A percentile compares a stretch with the other conserved stretches of the same genome.
These are phyloP conservation scores for Tetratostichococcus sp. DNA, from an alignment of 139 green algal species.

Conservation along the genomic window DNA sequence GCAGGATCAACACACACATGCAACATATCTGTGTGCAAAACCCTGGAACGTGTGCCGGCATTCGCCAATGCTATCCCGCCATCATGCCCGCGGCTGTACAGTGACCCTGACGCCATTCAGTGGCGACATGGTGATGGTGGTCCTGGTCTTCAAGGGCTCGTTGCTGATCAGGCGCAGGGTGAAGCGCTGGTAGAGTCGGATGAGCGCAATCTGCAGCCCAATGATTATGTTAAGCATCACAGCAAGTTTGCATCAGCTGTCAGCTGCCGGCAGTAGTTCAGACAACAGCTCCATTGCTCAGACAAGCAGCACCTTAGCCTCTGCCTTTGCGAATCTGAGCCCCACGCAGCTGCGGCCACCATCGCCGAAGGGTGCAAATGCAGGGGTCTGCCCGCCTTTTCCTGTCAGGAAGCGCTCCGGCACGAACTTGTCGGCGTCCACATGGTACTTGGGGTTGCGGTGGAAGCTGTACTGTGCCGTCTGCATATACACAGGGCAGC, in stretches of 20 bases:
- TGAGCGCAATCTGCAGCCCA: conserved; percentile 28
- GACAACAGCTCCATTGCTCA: too few species aligned
- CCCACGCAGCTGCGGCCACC: too few species aligned
- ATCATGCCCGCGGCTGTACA: not conserved
- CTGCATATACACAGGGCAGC: not conserved
- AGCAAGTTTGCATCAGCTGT: too few species aligned
- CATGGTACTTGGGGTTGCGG: conserved; percentile 31
- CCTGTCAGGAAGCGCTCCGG: conserved; percentile 52
- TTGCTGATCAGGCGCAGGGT: conserved; percentile 18
- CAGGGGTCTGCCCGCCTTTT: too few species aligned
- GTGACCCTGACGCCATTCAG: not conserved
- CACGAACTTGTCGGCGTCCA: conserved; percentile 28
- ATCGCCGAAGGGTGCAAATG: not conserved
- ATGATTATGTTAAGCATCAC: too few species aligned
- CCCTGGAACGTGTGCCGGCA: not conserved
- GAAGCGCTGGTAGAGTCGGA: conserved; percentile 37
- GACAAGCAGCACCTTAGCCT: too few species aligned
- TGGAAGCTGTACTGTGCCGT: conserved; percentile 39
- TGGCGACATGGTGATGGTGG: not conserved
- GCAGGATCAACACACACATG: too few species aligned
- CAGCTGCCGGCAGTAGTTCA: too few species aligned
- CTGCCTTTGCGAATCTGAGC: too few species aligned
- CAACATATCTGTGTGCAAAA: too few species aligned
- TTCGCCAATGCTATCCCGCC: too few species aligned
- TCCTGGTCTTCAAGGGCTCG: not conserved